Evolutionary conservation across 2,329 filamentous ascomycete species (phyloP), one percentile per base, ranked within the genome.

Genomic region (Alternaria sp.): DNA sequence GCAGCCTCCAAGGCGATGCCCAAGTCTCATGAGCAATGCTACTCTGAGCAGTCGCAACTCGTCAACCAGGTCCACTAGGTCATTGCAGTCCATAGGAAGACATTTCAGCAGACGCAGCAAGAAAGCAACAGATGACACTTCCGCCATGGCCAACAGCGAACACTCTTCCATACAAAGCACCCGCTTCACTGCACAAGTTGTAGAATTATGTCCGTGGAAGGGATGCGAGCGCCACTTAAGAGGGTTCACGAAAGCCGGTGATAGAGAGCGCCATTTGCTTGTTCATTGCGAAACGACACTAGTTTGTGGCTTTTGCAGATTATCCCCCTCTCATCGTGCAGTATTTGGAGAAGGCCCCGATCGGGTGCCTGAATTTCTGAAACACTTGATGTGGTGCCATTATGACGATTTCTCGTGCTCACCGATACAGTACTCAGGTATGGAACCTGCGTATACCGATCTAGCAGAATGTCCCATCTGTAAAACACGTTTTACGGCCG

Each of bases 281-380:
- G n/a, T 40, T 11, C 38, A 40, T 11, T 40, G 38, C 38, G 38
- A 40, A 18, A 40, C 0, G n/a, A 10, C n/a, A 40, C n/a, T 40
- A 20, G n/a, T 20, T 5, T 40, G 38, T 3, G 38, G 18, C 9
- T 40, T 40, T 20, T 40, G 38, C 38, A 1, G 2, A 20, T 0
- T 1, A 40, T 40, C 1, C 2, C 0, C 5, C 8, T 9, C 0
- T 40, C n/a, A 20, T 1, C n/a, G 0, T 20, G 38, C 0, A 20
- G 38, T 20, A 20, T 40, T 40, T 40, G n/a, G n/a, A 20, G 38
- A n/a, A 20, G 38, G 38, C 8, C 9, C n/a, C 5, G 38, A 40
- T 40, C 38, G 38, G 0, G 38, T 40, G 9, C 3, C 9, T 5
- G 0, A 11, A 5, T 40, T 40, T 14, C 1, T 40, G 38, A 40